Evolutionary conservation across 2,329 filamentous ascomycete genomes (phyloP), one percentile per base, ranked within the genome.

Genomic region (Exophiala sp.): DNA sequence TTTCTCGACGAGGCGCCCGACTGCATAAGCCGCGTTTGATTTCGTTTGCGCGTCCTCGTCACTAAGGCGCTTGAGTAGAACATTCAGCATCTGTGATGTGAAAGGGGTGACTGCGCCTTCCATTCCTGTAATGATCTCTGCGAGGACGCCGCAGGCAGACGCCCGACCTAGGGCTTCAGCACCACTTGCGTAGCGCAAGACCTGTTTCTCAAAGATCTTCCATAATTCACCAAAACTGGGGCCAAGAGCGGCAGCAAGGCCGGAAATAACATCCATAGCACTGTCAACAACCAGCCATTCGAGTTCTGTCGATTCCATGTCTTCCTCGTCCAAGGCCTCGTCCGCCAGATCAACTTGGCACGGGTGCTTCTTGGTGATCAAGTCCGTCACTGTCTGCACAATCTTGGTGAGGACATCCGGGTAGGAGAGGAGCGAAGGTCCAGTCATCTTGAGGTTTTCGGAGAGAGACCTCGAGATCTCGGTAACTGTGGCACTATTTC

Each of bases 201-300:
- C 78, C 30, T 86, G 86, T 77, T 93, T 91, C 75, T 95, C 87
- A 60, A 96, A 95, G 62, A 95, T 83, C 76, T 95, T 94, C 88
- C 89, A 97, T 55, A 96, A 76, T 73, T 95, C 85, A 48, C 78
- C 78, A 63, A 96, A 97, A 60, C 83, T 81, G 18, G 78, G 68
- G 32, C 93, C 93, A 11, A 97, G 81, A 24, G 88, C 88, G 40
- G 82, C 81, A 16, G 90, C 83, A 34, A 97, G 79, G 30, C 87
- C 88, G 44, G 88, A 88, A 43, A 96, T 77, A 40, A 95, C 88
- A 59, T 97, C 93, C 48, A 97, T 80, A 29, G 88, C 90, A 8
- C 89, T 95, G 72, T 98, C 93, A 47, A 97, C 85, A 44, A 95
- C 85, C 14, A 96, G 80, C 93, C 93, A 97, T 74, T 97, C 93